These are phyloP conservation scores for Aspergillus piperis DNA, from an alignment of 2,329 filamentous ascomycete species.

Conservation along the genomic window DNA sequence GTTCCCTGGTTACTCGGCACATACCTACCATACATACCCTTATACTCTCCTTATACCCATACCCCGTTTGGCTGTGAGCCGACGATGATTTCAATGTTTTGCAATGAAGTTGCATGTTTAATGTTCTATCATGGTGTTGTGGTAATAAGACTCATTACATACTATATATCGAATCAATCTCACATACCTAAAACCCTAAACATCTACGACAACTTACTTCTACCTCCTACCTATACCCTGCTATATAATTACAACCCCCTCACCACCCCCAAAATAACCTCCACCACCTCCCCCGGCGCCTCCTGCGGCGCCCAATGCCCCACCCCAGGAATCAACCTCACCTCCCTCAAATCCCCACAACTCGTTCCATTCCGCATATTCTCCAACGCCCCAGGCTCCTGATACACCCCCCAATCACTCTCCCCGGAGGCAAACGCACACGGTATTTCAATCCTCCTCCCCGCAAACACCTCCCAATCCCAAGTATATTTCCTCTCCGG, in stretches of 20 bases:
- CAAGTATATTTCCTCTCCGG: conserved; percentile 45
- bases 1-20: neutral
- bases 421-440: conserved; percentile 63
- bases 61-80: no score
- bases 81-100: no score
- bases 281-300: conserved; percentile 56
- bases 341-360: conserved; percentile 57
- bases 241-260: conserved; percentile 11
- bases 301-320: conserved; percentile 74
- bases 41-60: neutral
- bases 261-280: conserved; percentile 51
- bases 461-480: conserved; percentile 62
- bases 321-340: conserved; percentile 58
- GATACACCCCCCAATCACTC: conserved; percentile 68
- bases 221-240: neutral
- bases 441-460: conserved; percentile 62
- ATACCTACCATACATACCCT: neutral
- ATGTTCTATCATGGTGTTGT: no score
- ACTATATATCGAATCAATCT: neutral
- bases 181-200: neutral
- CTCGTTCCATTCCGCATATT: conserved; percentile 49
- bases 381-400: conserved; percentile 66
- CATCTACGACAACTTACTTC: neutral
- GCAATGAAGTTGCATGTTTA: no score
- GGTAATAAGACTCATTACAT: neutral